Evolutionary conservation across 768 basidiomycete species (phyloP).

Genomic region (Baorangia bicolor): DNA sequence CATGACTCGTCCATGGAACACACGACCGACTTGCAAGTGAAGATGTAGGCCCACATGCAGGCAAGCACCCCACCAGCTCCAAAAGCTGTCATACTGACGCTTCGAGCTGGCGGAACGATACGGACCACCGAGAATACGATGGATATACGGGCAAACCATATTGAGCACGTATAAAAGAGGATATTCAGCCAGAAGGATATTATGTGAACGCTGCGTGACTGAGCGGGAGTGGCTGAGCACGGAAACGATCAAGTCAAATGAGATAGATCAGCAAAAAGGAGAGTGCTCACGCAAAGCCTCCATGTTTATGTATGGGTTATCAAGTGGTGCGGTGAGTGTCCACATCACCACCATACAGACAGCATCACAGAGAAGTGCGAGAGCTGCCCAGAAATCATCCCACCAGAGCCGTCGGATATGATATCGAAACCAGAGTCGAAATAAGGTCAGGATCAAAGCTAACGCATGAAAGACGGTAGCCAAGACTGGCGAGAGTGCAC

Average conservation of each 20-base stretch:
- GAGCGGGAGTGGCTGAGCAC: constrained; percentile 20
- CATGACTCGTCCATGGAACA: constrained; percentile 40
- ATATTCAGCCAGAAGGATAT: constrained; percentile 21
- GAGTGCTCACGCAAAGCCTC: constrained; percentile 13
- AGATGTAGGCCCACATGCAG: constrained; percentile 21
- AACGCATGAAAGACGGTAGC: constrained; percentile 20
- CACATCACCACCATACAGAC: constrained; percentile 15
- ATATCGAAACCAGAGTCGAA: constrained; percentile 29
- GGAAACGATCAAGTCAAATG: constrained; percentile 18
- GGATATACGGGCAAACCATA: constrained; percentile 31
- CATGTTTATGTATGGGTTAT: constrained; percentile 10
- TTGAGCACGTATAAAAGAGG: constrained; percentile 21
- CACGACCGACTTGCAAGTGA: constrained; percentile 34
- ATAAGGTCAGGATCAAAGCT: constrained; percentile 21
- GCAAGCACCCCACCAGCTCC: constrained; percentile 7
- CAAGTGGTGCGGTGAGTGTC: constrained; percentile 28
- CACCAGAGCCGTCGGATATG: constrained; percentile 26
- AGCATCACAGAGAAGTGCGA: constrained; percentile 11
- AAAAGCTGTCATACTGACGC: neutral
- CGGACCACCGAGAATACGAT: constrained; percentile 26
- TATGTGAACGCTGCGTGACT: constrained; percentile 17
- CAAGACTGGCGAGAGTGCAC: constrained; percentile 10
- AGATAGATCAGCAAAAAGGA: neutral
- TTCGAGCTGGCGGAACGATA: constrained; percentile 19
- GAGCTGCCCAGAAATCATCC: constrained; percentile 29